phyloP scores from a whole-genome alignment of 208 protist genomes.

The Wallacemonas sp. region DNA sequence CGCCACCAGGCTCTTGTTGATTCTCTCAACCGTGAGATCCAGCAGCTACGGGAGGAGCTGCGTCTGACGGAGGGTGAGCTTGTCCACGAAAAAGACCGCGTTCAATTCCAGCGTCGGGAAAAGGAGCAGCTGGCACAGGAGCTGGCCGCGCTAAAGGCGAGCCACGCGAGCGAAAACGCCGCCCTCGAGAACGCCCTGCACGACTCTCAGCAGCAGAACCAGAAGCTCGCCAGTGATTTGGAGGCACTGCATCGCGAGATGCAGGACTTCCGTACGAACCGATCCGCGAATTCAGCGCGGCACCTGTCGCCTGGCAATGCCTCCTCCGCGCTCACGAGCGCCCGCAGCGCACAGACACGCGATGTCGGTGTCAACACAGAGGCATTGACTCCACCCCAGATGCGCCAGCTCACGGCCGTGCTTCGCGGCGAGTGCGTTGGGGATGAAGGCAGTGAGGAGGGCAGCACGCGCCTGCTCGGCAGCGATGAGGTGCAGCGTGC shows the following conservation, averaged over 20 bases:
- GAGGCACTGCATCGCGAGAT: constrained; percentile 7
- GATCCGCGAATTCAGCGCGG: background rate
- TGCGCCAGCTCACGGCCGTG: background rate
- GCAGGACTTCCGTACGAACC: constrained; percentile 1
- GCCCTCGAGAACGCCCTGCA: constrained; percentile 16
- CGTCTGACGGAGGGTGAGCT: constrained; percentile 34
- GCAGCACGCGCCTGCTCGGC: background rate
- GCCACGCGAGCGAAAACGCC: background rate
- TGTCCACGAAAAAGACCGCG: constrained; percentile 24
- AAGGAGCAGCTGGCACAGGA: constrained; percentile 15
- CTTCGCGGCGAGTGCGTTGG: background rate
- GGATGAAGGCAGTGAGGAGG: background rate
- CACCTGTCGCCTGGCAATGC: background rate
- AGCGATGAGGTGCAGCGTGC: constrained; percentile 20
- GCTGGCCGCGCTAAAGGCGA: constrained; percentile 8
- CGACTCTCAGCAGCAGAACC: constrained; percentile 18
- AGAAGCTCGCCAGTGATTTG: constrained; percentile 16
- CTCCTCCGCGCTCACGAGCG: background rate
- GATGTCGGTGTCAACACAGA: constrained; percentile 16
- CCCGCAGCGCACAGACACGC: background rate
- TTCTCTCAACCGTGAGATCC: constrained; percentile 36
- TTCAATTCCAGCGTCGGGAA: constrained; percentile 31
- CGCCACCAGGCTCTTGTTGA: constrained; percentile 33
- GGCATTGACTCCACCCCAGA: background rate
- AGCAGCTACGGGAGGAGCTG: constrained; percentile 35